These are phyloP conservation scores for Lipomyces oligophaga DNA, from an alignment of 805 yeast genomes.

Conservation along the genomic window DNA sequence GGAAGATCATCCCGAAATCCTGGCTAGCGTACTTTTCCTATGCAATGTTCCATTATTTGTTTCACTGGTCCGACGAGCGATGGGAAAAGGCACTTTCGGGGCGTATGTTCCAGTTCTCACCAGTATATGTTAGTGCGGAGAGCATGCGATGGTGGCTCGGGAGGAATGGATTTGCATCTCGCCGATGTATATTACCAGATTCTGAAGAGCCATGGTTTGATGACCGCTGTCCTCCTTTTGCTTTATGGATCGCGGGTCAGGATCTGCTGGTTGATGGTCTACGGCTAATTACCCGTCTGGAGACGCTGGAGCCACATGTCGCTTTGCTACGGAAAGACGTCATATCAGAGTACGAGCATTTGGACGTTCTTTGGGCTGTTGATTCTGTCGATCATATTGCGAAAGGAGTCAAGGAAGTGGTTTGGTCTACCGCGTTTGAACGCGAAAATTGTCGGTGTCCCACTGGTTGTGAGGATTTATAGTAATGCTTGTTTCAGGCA, in stretches of 20 bases:
- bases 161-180: slow-evolving; percentile 47
- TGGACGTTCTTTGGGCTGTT: slow-evolving; percentile 91
- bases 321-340: slow-evolving; percentile 42
- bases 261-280: slow-evolving; percentile 79
- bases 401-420: slow-evolving; percentile 36
- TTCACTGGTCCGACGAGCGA: slow-evolving; percentile 77
- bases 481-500: background rate
- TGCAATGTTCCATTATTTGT: slow-evolving; percentile 77
- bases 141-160: slow-evolving; percentile 93
- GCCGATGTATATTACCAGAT: slow-evolving; percentile 53
- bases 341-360: slow-evolving; percentile 68
- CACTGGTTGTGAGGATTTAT: slow-evolving; percentile 22
- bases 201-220: slow-evolving; percentile 47
- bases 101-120: slow-evolving; percentile 79
- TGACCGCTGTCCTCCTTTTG: slow-evolving; percentile 49
- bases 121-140: slow-evolving; percentile 73
- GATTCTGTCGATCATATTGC: slow-evolving; percentile 69
- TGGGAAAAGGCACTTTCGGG: slow-evolving; percentile 69
- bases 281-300: slow-evolving; percentile 60
- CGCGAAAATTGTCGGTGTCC: slow-evolving; percentile 18
- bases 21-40: slow-evolving; percentile 54
- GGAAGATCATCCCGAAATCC: slow-evolving; percentile 48
- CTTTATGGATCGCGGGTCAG: slow-evolving; percentile 64
- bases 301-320: slow-evolving; percentile 52
- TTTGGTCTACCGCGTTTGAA: slow-evolving; percentile 30